These are phyloP conservation scores for Plasmodium knowlesi DNA, from an alignment of 169 alveolate genomes.

Conservation along the genomic window DNA sequence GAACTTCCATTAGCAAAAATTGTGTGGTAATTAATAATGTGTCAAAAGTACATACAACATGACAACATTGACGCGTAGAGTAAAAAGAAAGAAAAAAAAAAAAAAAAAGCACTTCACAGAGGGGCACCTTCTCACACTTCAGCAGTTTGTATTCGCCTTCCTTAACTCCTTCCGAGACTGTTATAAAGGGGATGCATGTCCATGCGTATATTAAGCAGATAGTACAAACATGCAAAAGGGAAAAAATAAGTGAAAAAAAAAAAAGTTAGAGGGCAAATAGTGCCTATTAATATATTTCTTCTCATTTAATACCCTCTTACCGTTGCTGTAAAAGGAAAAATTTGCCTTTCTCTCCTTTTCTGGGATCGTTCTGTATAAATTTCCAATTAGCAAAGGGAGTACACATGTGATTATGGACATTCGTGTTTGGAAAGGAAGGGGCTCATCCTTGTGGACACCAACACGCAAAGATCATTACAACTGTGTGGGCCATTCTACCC, in stretches of 20 bases:
- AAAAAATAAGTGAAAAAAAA: not conserved
- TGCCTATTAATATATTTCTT: not conserved
- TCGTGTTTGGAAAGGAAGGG: not conserved
- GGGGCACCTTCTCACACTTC: conserved; percentile 25
- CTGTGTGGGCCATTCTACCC: not conserved
- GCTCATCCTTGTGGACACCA: not conserved
- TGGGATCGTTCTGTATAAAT: not conserved
- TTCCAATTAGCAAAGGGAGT: not conserved
- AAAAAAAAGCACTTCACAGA: not conserved
- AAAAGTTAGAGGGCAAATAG: not conserved
- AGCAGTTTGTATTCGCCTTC: conserved; percentile 51
- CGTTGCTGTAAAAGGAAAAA: conserved; percentile 31
- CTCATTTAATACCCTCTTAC: not conserved
- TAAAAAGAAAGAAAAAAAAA: not conserved
- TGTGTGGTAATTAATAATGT: not conserved
- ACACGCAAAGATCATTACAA: not conserved
- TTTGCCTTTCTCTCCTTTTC: not conserved
- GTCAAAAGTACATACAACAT: not conserved
- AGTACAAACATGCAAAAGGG: not conserved
- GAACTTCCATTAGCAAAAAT: not conserved
- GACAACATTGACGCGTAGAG: not conserved
- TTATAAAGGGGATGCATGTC: not conserved
- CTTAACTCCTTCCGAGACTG: conserved; percentile 52
- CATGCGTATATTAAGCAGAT: not conserved
- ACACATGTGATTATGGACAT: not conserved